phyloP scores from a whole-genome alignment of 305 asterid species.

The Fraxinus sp. region DNA sequence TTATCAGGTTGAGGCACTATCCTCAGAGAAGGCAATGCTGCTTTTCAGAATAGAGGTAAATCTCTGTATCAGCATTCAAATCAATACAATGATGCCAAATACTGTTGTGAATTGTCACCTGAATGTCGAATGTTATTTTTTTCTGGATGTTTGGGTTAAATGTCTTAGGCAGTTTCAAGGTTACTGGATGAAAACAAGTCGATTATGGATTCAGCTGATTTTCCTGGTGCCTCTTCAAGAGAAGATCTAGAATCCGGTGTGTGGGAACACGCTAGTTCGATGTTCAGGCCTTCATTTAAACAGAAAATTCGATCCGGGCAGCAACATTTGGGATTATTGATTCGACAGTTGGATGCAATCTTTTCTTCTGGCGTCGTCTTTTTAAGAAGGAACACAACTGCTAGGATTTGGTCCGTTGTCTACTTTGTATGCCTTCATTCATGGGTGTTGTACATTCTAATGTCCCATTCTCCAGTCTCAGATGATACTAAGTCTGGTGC shows the following conservation, averaged over 20 bases:
- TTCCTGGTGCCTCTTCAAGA: conserved; percentile 49
- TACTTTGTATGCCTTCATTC: conserved; percentile 64
- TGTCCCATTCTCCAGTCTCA: conserved; percentile 59
- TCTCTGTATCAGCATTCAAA: conserved; percentile 12
- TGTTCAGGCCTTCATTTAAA: conserved; percentile 48
- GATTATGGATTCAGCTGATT: conserved; percentile 37
- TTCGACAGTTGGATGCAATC: conserved; percentile 75
- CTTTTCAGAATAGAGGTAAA: conserved; percentile 74
- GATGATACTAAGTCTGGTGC: conserved; percentile 65
- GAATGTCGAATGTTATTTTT: conserved; percentile 1
- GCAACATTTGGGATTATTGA: conserved; percentile 71
- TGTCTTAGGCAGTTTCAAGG: conserved; percentile 66
- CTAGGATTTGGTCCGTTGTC: conserved; percentile 60
- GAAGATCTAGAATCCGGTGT: conserved; percentile 52
- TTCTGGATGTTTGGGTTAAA: conserved; percentile 18
- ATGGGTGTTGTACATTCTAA: conserved; percentile 80
- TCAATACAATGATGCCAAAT: conserved; percentile 14
- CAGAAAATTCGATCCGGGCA: conserved; percentile 69
- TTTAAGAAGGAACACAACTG: conserved; percentile 66
- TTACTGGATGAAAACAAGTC: conserved; percentile 56
- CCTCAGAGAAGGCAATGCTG: conserved; percentile 85
- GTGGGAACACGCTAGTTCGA: conserved; percentile 49
- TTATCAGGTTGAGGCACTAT: conserved; percentile 77
- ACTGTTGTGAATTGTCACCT: not conserved
- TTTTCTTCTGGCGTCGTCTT: conserved; percentile 66